phyloP scores from a whole-genome alignment of 768 basidiomycete species.

The Symmetrospora coprosmae region DNA sequence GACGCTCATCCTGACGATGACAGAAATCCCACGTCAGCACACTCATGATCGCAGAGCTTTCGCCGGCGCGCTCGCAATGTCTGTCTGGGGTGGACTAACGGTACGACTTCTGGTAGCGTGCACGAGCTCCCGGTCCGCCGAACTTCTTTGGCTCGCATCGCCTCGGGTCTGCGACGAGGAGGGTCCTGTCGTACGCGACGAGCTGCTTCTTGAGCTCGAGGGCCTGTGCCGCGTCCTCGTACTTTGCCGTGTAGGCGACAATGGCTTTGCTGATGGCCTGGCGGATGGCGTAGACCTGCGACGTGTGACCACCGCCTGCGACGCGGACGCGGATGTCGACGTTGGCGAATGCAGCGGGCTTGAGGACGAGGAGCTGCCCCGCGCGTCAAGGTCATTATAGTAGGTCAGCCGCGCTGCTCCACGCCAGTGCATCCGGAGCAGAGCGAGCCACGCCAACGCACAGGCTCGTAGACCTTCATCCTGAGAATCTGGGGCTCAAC shows the following conservation, averaged over 20 bases:
- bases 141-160: constrained; percentile 99
- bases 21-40: no score
- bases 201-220: constrained; percentile 97
- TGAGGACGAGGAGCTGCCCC: constrained; percentile 65
- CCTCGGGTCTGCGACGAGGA: constrained; percentile 84
- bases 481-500: constrained; percentile 90
- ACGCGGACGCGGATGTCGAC: constrained; percentile 96
- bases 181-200: constrained; percentile 80
- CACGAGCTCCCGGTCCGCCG: constrained; percentile 53
- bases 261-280: constrained; percentile 97
- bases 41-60: no score
- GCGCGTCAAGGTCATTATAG: neutral
- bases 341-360: constrained; percentile 46
- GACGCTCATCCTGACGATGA: no score
- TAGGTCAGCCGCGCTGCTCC: neutral
- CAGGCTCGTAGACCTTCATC: constrained; percentile 81
- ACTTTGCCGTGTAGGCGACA: constrained; percentile 97
- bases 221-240: constrained; percentile 90
- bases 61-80: no score
- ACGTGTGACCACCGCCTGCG: constrained; percentile 98
- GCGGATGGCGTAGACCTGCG: constrained; percentile 95
- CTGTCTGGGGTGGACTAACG: no score
- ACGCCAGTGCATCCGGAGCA: neutral
- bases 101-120: constrained; percentile 8
- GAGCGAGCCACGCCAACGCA: neutral